phyloP scores from a whole-genome alignment of 257 asterid genomes.

The Petunia axillaris region DNA sequence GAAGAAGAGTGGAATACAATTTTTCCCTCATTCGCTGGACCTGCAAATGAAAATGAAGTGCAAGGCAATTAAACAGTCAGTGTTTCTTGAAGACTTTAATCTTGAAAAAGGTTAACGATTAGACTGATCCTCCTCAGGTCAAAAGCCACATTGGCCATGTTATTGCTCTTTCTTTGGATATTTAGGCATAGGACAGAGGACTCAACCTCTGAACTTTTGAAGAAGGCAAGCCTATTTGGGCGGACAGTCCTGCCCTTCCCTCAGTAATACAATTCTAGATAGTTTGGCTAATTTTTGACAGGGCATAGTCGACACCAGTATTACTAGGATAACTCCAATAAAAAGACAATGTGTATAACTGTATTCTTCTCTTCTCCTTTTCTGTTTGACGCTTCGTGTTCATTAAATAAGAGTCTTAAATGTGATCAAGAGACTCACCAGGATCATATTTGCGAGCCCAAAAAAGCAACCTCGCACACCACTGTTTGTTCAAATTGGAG shows the following conservation, averaged over 20 bases:
- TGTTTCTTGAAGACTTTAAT: not conserved
- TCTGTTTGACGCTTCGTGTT: not conserved
- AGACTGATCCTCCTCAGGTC: not conserved
- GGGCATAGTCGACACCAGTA: not conserved
- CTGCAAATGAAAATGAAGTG: conserved; percentile 47
- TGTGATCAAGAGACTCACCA: conserved; percentile 56
- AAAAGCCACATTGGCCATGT: not conserved
- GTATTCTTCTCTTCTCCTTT: not conserved
- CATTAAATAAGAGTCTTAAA: not conserved
- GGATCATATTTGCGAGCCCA: conserved; percentile 91
- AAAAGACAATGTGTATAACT: not conserved
- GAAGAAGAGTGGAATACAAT: conserved; percentile 81
- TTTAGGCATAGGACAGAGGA: not conserved
- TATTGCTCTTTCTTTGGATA: not conserved
- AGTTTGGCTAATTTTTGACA: not conserved
- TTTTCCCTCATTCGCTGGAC: conserved; percentile 90
- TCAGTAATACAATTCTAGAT: not conserved
- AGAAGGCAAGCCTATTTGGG: not conserved
- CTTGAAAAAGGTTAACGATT: not conserved
- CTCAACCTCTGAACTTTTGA: not conserved
- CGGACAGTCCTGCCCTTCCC: not conserved
- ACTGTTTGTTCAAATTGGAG: conserved; percentile 52
- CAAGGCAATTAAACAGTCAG: conserved; percentile 12
- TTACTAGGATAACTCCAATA: not conserved
- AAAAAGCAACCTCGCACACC: conserved; percentile 87